Evolutionary conservation across 495 filamentous ascomycete species (phyloP), one percentile per base, ranked within the genome.

Genomic region (Aspergillus taichungensis): DNA sequence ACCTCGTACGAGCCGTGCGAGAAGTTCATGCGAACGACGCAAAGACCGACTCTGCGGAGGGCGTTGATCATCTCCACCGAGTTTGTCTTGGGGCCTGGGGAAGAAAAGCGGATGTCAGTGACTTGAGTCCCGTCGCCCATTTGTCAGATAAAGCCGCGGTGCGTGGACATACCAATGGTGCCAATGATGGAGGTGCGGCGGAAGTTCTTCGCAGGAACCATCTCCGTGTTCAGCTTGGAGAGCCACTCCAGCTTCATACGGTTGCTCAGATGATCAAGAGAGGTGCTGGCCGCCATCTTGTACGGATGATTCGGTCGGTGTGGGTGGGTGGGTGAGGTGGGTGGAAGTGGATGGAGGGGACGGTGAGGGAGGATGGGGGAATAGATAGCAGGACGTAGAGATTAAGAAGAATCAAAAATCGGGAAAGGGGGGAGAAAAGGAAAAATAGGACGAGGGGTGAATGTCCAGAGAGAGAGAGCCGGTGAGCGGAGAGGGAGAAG

Each of bases 11-110:
- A 85, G 55, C 92, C 92, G 67, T 98, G 92, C 52, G 91, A 96
- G 67, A 97, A 98, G 80, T 98, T 98, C 89, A 95, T 94, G 66
- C 92, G 94, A 51, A 96, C 92, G 50, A 98, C 88, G 67, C 96
- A 96, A 51, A 96, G 80, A 66, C 92, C 92, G 51, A 81, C 83
- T 56, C 73, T 80, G 62, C 90, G 87, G 55, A 98, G 83, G 63
- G 82, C 73, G 66, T 96, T 95, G 71, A 98, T 94, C 61, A 86
- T 89, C 75, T 95, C 86, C 37, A 88, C 84, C 36, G 88, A 94
- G 76, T 98, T 98, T 43, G 94, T 97, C 85, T 98, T 98, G 54
- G 92, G 92, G 40, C 83, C 82, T 85, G 54, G 29, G 34, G 31
- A 38, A 28, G 7, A 38, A 12, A 40, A 31, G 31, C 29, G 13